Conservation (phyloP, 768 basidiomycete genomes). For the Termitomyces sp. region DNA sequence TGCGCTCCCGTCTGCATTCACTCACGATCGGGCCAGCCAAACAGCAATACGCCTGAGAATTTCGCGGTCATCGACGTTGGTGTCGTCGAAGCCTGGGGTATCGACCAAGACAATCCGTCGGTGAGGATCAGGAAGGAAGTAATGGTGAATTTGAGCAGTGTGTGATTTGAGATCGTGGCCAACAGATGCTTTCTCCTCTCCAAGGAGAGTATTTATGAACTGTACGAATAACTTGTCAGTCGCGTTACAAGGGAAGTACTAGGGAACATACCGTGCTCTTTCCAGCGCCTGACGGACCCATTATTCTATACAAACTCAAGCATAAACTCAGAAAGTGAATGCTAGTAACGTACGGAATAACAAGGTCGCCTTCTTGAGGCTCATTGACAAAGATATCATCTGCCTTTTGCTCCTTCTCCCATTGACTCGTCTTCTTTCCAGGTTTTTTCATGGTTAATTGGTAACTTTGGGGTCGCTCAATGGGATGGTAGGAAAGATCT, state of each 20-base stretch:
- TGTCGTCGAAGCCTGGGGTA: conserved; percentile 22
- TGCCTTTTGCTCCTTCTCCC: conserved; percentile 5
- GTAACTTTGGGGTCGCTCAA: background rate
- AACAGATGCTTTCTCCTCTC: conserved; percentile 1
- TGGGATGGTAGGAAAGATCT: background rate
- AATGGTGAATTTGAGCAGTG: conserved; percentile 8
- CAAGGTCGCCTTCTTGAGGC: conserved; percentile 9
- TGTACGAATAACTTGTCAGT: background rate
- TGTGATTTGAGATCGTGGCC: conserved; percentile 10
- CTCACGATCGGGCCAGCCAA: conserved; percentile 17
- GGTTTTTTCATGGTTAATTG: background rate
- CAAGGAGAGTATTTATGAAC: conserved; percentile 6
- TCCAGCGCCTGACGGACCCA: conserved; percentile 17
- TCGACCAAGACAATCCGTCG: conserved; percentile 16
- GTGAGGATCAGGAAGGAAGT: conserved; percentile 2
- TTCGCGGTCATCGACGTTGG: conserved; percentile 9
- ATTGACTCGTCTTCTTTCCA: background rate
- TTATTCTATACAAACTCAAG: conserved; percentile 1
- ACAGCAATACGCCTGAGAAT: conserved; percentile 17
- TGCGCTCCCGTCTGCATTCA: background rate
- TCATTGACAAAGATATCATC: conserved; percentile 8
- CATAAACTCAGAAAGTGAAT: background rate
- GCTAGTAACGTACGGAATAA: conserved; percentile 12
- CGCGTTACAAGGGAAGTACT: background rate
- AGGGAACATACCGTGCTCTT: conserved; percentile 15